Base-by-base conservation (phyloP, 2,329 filamentous ascomycete species). In the Microsporum canis region DNA sequence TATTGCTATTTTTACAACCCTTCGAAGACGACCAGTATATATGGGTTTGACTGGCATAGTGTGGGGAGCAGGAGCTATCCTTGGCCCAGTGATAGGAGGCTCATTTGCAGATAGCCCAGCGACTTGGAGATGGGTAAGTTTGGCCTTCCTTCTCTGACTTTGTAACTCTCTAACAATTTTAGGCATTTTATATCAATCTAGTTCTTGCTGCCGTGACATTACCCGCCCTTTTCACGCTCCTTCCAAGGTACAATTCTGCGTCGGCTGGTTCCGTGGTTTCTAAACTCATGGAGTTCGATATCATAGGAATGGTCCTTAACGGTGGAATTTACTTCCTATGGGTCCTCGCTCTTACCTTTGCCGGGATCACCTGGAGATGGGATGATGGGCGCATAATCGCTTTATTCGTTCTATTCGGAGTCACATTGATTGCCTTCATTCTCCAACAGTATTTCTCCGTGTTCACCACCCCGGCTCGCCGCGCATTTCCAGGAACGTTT, bases 101-200 rank as follows among this genome's bases (percentile, higher is more conserved):
- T 69, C 66, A 3, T 74, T 75, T 61, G 61, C 66, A 12, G 65
- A 68, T 31, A 66, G 62, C 36, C 51, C 61, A 7, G 71, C 67
- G 8, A 68, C 64, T 5, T 75, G 72, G 72, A 67, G 70, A 43
- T 75, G 71, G 72, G 74, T 61, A 63, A n/a, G 62, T 41, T 38
- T 29, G 36, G 12, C 33, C 17, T 10, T 1, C 1, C 12, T 33
- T 39, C n/a, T 2, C 7, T 2, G 27, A 10, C 57, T 12, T 33
- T n/a, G 2, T 51, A 14, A 7, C 12, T 57, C 17, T 61, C 27
- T 47, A 31, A 38, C 31, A n/a, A 17, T 58, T 8, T 12, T 73
- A 71, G 73, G 38, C 60, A 60, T 63, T 67, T 66, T 85, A 85
- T 65, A 78, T 84, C 70, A 84, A 84, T 65, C 71, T 83, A 0